phyloP scores from a whole-genome alignment of 768 basidiomycete genomes.

The Piloderma croceum region DNA sequence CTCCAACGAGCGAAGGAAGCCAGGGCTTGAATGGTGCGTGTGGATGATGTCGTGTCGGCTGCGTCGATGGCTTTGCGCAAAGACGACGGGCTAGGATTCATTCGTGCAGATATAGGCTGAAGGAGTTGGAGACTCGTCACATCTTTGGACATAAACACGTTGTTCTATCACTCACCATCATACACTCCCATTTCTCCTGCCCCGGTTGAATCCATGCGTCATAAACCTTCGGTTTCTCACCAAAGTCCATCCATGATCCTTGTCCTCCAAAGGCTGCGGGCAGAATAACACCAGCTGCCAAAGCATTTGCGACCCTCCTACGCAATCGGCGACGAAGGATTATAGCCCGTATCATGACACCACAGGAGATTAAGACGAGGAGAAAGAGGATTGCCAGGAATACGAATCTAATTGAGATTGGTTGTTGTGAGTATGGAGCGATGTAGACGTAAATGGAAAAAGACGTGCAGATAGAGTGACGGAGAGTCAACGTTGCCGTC shows the following conservation, averaged over 20 bases:
- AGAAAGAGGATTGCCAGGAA: conserved; percentile 69
- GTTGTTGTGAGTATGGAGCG: too few species aligned
- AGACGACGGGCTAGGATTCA: too few species aligned
- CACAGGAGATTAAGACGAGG: conserved; percentile 57
- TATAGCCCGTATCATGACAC: conserved; percentile 60
- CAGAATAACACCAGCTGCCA: conserved; percentile 46
- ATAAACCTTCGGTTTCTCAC: conserved; percentile 46
- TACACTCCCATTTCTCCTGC: conserved; percentile 39
- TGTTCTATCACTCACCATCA: conserved; percentile 35
- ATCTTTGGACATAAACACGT: conserved; percentile 2
- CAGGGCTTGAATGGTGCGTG: background rate
- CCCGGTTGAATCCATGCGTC: conserved; percentile 37
- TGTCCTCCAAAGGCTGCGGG: conserved; percentile 37
- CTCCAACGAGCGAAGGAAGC: conserved; percentile 2
- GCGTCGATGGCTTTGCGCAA: too few species aligned
- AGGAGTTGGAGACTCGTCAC: conserved; percentile 4
- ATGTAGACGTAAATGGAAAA: too few species aligned
- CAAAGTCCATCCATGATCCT: conserved; percentile 39
- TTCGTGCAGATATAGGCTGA: conserved; percentile 24
- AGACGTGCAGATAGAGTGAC: conserved; percentile 18
- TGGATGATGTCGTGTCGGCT: background rate
- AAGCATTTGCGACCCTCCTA: conserved; percentile 45
- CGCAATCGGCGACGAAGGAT: conserved; percentile 55
- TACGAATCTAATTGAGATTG: conserved; percentile 53
- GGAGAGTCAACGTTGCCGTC: too few species aligned